These are phyloP conservation scores for Pseudomonodictys pantanalensis DNA, from an alignment of 495 filamentous ascomycete species.

Conservation along the genomic window DNA sequence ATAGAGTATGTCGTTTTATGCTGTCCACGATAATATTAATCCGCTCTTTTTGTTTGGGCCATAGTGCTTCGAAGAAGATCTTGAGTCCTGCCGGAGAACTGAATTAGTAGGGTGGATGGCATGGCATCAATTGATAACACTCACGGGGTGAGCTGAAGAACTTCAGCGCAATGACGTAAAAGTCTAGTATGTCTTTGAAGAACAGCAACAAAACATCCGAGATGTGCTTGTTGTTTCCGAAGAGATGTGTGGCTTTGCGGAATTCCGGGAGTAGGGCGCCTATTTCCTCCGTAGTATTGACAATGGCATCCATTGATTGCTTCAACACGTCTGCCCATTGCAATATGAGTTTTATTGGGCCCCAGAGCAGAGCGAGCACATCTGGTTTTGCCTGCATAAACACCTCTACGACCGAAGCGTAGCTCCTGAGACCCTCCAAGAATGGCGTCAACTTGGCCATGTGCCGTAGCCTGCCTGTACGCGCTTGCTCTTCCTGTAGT, in stretches of 20 bases:
- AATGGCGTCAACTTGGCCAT: slow-evolving; percentile 23
- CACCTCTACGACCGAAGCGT: slow-evolving; percentile 33
- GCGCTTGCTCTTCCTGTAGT: slow-evolving; percentile 37
- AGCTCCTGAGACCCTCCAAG: slow-evolving; percentile 33
- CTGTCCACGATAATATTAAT: slow-evolving; percentile 19
- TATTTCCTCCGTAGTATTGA: slow-evolving; percentile 28
- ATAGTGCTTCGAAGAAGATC: slow-evolving; percentile 24
- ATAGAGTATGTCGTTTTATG: slow-evolving; percentile 22
- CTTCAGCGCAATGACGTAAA: slow-evolving; percentile 4
- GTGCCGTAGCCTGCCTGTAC: slow-evolving; percentile 30
- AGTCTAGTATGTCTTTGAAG: slow-evolving; percentile 1
- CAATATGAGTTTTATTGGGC: slow-evolving; percentile 40
- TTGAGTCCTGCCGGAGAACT: background rate
- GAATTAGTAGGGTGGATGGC: background rate
- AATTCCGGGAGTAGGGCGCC: slow-evolving; percentile 22
- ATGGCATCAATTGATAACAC: background rate
- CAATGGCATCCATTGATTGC: slow-evolving; percentile 34
- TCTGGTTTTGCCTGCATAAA: slow-evolving; percentile 42
- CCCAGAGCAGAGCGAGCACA: slow-evolving; percentile 41
- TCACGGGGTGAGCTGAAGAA: slow-evolving; percentile 1
- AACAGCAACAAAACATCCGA: background rate
- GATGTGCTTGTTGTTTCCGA: background rate
- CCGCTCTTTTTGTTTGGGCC: slow-evolving; percentile 23
- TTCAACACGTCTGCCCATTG: slow-evolving; percentile 34
- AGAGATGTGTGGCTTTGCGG: background rate